phyloP scores from a whole-genome alignment of 768 basidiomycete genomes.

The Agaricus sinodeliciosus region DNA sequence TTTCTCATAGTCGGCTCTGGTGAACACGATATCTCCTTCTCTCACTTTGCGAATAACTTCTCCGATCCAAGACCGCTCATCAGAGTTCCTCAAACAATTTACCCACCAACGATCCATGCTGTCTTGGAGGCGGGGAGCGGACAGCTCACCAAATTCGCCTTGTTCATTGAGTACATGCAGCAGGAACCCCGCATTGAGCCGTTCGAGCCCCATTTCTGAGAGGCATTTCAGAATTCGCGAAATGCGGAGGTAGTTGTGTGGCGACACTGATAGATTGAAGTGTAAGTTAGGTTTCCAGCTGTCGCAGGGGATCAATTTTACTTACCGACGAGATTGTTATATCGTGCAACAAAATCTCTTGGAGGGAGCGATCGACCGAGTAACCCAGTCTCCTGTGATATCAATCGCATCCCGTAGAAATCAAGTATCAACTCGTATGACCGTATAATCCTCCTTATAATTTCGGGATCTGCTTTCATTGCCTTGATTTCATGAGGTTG shows the following conservation, averaged over 20 bases:
- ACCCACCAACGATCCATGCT: constrained; percentile 82
- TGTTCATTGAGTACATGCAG: constrained; percentile 67
- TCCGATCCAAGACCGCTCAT: constrained; percentile 51
- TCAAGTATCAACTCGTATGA: constrained; percentile 75
- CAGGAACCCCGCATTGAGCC: constrained; percentile 57
- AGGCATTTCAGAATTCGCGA: constrained; percentile 73
- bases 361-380: constrained; percentile 45
- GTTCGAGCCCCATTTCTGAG: constrained; percentile 64
- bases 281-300: no score
- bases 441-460: constrained; percentile 42
- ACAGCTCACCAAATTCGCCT: constrained; percentile 48
- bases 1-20: constrained; percentile 49
- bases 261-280: constrained; percentile 33
- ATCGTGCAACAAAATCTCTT: constrained; percentile 45
- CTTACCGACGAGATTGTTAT: constrained; percentile 63
- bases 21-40: constrained; percentile 38
- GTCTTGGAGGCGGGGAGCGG: constrained; percentile 35
- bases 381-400: constrained; percentile 51
- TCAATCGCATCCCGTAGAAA: constrained; percentile 72
- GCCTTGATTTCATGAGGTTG: constrained; percentile 54
- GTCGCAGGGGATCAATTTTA: constrained; percentile 12
- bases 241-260: constrained; percentile 75
- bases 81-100: constrained; percentile 60
- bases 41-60: constrained; percentile 46
- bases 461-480: constrained; percentile 44